These are phyloP conservation scores for Scheffersomyces insectosa DNA, from an alignment of 1,139 yeast species.

Conservation along the genomic window DNA sequence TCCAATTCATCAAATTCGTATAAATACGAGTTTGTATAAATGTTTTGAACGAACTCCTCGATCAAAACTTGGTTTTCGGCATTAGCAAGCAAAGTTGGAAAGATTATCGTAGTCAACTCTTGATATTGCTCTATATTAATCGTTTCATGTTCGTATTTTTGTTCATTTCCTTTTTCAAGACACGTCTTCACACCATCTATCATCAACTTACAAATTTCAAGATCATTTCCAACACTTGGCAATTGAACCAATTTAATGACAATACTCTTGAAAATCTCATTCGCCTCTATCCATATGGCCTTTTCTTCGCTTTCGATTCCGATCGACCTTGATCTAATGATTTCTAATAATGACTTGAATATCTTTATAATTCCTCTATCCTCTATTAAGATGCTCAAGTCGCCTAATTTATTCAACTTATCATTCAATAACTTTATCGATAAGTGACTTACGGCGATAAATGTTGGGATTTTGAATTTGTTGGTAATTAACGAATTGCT, in stretches of 20 bases:
- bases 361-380: slow-evolving; percentile 46
- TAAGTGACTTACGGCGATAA: slow-evolving; percentile 58
- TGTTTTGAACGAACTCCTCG: slow-evolving; percentile 35
- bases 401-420: slow-evolving; percentile 31
- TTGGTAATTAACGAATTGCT: slow-evolving; percentile 25
- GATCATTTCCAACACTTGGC: slow-evolving; percentile 12
- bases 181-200: slow-evolving; percentile 45
- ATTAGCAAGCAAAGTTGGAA: slow-evolving; percentile 35
- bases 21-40: slow-evolving; percentile 46
- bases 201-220: slow-evolving; percentile 48
- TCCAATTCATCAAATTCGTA: slow-evolving; percentile 52
- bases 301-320: slow-evolving; percentile 29
- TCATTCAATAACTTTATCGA: slow-evolving; percentile 45
- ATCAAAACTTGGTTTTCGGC: slow-evolving; percentile 30
- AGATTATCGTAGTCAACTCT: slow-evolving; percentile 39
- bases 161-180: slow-evolving; percentile 24
- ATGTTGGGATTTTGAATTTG: slow-evolving; percentile 60
- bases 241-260: slow-evolving; percentile 19
- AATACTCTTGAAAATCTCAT: slow-evolving; percentile 28
- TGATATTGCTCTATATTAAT: slow-evolving; percentile 51
- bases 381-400: slow-evolving; percentile 36
- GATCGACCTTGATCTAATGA: slow-evolving; percentile 26
- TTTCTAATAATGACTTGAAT: slow-evolving; percentile 17
- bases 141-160: slow-evolving; percentile 39
- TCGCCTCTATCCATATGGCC: slow-evolving; percentile 49